phyloP scores from a whole-genome alignment of 2,329 filamentous ascomycete genomes.

The Coniella vitis region DNA sequence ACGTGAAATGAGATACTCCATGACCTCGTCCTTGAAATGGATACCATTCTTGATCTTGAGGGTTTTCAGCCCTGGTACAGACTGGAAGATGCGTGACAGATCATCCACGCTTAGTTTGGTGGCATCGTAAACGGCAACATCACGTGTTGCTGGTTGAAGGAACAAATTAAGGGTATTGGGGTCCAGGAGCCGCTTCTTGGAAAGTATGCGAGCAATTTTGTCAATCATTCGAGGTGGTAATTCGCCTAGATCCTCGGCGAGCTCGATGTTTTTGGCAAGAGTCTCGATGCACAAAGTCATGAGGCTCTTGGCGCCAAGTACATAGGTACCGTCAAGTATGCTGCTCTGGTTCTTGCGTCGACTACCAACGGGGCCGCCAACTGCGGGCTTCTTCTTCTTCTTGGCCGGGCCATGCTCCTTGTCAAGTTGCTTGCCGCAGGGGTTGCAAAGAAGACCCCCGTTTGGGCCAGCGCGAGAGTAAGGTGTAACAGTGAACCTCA shows the following conservation, averaged over 20 bases:
- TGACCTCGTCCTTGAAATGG: slow-evolving; percentile 79
- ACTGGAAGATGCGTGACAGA: slow-evolving; percentile 72
- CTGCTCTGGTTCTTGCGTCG: slow-evolving; percentile 77
- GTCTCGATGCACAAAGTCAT: slow-evolving; percentile 58
- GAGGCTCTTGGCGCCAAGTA: slow-evolving; percentile 61
- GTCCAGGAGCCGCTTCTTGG: slow-evolving; percentile 52
- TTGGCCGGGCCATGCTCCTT: slow-evolving; percentile 55
- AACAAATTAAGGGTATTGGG: slow-evolving; percentile 51
- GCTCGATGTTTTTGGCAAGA: slow-evolving; percentile 53
- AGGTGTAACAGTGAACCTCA: slow-evolving; percentile 86
- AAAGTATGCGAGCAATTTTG: slow-evolving; percentile 52
- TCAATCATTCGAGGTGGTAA: slow-evolving; percentile 49
- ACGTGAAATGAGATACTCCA: slow-evolving; percentile 73
- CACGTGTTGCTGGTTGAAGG: slow-evolving; percentile 42
- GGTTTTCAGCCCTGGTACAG: slow-evolving; percentile 59
- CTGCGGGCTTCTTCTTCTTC: slow-evolving; percentile 50
- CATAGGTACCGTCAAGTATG: slow-evolving; percentile 67
- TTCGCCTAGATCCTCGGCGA: slow-evolving; percentile 56
- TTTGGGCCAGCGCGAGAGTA: slow-evolving; percentile 77
- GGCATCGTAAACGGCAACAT: slow-evolving; percentile 51
- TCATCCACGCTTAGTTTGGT: slow-evolving; percentile 66
- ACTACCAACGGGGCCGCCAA: slow-evolving; percentile 46
- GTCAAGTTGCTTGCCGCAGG: slow-evolving; percentile 69
- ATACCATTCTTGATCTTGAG: slow-evolving; percentile 80
- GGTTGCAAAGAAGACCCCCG: slow-evolving; percentile 78